These are phyloP conservation scores for Tripterygium wilfordii DNA, from an alignment of 177 flowering plant genomes.

Conservation along the genomic window DNA sequence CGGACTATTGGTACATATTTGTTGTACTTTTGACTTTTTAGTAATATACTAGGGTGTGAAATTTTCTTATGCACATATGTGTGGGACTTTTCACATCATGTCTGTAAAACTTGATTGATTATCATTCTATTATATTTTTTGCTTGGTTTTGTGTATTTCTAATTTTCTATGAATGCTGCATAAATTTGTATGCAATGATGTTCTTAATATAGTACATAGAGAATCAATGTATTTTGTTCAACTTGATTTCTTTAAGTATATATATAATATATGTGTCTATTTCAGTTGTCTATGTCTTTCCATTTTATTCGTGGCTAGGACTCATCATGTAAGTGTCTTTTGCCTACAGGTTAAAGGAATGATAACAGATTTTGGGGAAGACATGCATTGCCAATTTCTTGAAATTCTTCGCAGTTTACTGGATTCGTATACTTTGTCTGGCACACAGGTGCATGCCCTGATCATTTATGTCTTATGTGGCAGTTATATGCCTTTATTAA, in stretches of 20 bases:
- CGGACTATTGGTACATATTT: constrained; percentile 76
- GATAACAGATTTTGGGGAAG: constrained; percentile 92
- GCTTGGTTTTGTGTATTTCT: no score
- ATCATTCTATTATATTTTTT: no score
- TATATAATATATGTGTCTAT: no score
- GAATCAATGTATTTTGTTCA: no score
- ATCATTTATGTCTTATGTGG: not conserved
- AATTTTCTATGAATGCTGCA: no score
- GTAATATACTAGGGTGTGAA: not conserved
- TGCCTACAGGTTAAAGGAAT: constrained; percentile 78
- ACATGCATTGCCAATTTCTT: constrained; percentile 98
- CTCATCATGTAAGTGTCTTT: not conserved
- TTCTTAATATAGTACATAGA: no score
- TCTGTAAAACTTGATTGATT: no score
- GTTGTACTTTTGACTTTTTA: not conserved
- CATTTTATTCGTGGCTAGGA: not conserved
- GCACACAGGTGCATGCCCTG: constrained; percentile 60
- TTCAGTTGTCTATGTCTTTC: not conserved
- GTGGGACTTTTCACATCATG: not conserved
- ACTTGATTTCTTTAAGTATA: no score
- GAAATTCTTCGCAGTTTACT: constrained; percentile 89
- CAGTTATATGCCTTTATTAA: not conserved
- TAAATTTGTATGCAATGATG: no score
- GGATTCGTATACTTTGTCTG: constrained; percentile 72
- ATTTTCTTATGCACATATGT: not conserved